Conservation (phyloP, 1,139 yeast genomes). For the Lizanozyma gosingica region DNA sequence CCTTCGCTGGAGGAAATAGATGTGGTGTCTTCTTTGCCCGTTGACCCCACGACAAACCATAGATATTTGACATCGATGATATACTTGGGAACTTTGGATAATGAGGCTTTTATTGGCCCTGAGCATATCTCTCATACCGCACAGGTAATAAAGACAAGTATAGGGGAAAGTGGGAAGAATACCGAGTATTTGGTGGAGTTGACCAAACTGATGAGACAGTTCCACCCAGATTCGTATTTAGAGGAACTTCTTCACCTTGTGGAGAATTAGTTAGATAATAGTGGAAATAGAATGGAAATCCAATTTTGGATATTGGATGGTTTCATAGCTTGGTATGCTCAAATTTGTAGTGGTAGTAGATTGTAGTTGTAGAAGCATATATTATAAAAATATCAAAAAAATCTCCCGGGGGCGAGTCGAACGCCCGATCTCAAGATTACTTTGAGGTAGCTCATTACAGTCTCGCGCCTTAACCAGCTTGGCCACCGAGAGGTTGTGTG, state of each 20-base stretch:
- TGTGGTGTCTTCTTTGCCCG: constrained; percentile 15
- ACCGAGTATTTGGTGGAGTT: constrained; percentile 57
- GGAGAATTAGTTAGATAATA: neutral
- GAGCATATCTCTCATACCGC: constrained; percentile 57
- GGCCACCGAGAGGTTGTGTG: constrained; percentile 52
- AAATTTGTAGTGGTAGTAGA: too few relatives aligned
- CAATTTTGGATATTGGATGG: too few relatives aligned
- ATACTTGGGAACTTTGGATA: constrained; percentile 77
- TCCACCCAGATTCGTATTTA: constrained; percentile 22
- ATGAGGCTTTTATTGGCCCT: constrained; percentile 80
- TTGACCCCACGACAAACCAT: constrained; percentile 23
- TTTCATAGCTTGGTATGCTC: too few relatives aligned
- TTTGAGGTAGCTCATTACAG: constrained; percentile 47
- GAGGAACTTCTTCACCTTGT: neutral
- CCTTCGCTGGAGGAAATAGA: constrained; percentile 9
- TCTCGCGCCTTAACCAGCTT: constrained; percentile 79
- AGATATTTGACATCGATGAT: constrained; percentile 50
- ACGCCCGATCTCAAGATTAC: constrained; percentile 78
- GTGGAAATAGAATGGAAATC: neutral
- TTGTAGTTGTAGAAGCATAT: too few relatives aligned
- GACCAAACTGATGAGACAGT: constrained; percentile 40
- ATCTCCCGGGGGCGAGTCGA: constrained; percentile 81
- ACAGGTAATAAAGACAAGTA: constrained; percentile 39
- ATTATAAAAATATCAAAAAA: constrained; percentile 14
- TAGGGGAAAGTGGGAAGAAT: constrained; percentile 81